Conservation (phyloP, 2,329 filamentous ascomycete genomes). For the Aspergillus hiratsukae region DNA sequence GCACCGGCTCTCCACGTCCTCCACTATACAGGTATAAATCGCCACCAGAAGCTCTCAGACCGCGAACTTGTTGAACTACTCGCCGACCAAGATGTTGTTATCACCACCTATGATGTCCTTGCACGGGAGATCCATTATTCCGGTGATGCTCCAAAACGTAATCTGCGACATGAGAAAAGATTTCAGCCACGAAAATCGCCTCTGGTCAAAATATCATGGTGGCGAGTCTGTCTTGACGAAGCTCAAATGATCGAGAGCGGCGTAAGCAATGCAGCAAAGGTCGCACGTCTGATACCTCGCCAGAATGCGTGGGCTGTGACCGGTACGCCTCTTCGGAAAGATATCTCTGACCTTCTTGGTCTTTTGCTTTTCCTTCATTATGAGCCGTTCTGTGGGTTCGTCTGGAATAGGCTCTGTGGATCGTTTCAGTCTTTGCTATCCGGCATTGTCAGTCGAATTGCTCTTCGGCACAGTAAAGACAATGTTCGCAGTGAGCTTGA, state of each 20-base stretch:
- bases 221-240: conserved; percentile 67
- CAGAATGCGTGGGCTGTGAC: conserved; percentile 89
- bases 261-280: conserved; percentile 73
- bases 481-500: conserved; percentile 71
- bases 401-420: conserved; percentile 65
- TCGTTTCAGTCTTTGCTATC: conserved; percentile 62
- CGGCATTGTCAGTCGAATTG: conserved; percentile 64
- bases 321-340: conserved; percentile 80
- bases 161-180: conserved; percentile 60
- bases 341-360: conserved; percentile 73
- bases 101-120: conserved; percentile 66
- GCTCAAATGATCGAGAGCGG: conserved; percentile 92
- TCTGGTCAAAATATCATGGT: conserved; percentile 78
- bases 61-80: conserved; percentile 46
- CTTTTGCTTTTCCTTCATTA: conserved; percentile 76
- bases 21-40: conserved; percentile 54
- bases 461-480: conserved; percentile 82
- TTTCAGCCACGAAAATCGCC: conserved; percentile 68
- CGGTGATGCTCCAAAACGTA: conserved; percentile 63
- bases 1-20: conserved; percentile 53
- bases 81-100: conserved; percentile 50
- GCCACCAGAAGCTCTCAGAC: conserved; percentile 28
- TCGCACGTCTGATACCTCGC: conserved; percentile 75
- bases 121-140: conserved; percentile 76
- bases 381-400: conserved; percentile 65